Percentiles rank a stretch among this genome's conserved stretches.
Conservation (phyloP, 805 yeast genomes). For the Pichia scutulata region DNA sequence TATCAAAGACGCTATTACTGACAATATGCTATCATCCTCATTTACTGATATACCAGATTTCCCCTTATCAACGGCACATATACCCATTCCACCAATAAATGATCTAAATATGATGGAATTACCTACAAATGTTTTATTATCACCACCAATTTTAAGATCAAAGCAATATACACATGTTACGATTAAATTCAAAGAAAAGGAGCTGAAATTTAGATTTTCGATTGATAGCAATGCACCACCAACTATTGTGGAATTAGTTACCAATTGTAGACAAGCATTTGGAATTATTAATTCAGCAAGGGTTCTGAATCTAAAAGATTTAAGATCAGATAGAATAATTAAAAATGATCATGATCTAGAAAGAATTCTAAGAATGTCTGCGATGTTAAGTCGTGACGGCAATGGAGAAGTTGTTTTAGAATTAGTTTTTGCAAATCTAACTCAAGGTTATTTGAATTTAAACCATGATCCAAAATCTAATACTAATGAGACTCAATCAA, state of each 20-base stretch:
- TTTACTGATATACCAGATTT: conserved; percentile 8
- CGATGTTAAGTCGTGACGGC: conserved; percentile 12
- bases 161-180: conserved; percentile 29
- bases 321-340: conserved; percentile 25
- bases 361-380: conserved; percentile 29
- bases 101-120: not conserved
- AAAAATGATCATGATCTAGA: conserved; percentile 42
- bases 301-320: conserved; percentile 31
- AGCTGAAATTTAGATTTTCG: conserved; percentile 59
- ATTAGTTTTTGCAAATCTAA: conserved; percentile 25
- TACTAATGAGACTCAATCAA: not conserved
- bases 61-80: conserved; percentile 13
- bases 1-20: not conserved
- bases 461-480: conserved; percentile 13
- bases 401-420: conserved; percentile 34
- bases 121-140: not conserved
- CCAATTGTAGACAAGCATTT: conserved; percentile 70
- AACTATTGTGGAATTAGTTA: conserved; percentile 64
- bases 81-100: conserved; percentile 12
- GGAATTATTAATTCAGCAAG: conserved; percentile 35
- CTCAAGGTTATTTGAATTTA: conserved; percentile 24
- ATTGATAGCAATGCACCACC: conserved; percentile 70
- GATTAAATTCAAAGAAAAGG: conserved; percentile 45
- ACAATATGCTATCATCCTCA: not conserved
- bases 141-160: conserved; percentile 13